phyloP scores from a whole-genome alignment of 176 grass and related monocot genomes.

The Luzula sylvatica region DNA sequence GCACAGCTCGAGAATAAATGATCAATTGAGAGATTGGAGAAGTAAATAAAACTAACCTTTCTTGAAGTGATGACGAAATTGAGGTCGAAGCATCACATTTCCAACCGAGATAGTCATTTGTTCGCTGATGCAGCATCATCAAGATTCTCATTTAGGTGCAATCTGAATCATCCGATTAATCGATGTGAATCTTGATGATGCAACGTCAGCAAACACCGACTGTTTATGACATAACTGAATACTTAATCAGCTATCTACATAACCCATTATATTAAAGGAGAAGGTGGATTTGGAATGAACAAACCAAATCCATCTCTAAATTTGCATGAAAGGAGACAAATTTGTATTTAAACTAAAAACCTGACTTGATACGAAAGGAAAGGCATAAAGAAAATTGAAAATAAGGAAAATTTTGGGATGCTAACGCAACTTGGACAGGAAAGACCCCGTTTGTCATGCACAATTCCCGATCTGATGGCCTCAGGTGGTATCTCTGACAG shows the following conservation, averaged over 20 bases:
- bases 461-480: not conserved
- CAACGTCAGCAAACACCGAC: constrained; percentile 50
- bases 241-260: too few species aligned
- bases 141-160: constrained; percentile 47
- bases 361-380: constrained; percentile 10
- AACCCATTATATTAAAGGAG: too few species aligned
- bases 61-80: not conserved
- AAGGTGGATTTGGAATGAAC: too few species aligned
- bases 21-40: not conserved
- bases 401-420: constrained; percentile 4
- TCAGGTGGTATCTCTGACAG: constrained; percentile 9
- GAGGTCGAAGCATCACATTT: not conserved
- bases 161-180: not conserved
- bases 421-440: constrained; percentile 8
- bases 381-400: constrained; percentile 5
- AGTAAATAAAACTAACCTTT: constrained; percentile 19
- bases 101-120: constrained; percentile 31
- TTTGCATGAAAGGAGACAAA: not conserved
- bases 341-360: not conserved
- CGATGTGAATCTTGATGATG: constrained; percentile 74
- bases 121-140: constrained; percentile 81
- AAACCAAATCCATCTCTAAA: constrained; percentile 2
- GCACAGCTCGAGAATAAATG: not conserved
- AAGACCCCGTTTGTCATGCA: constrained; percentile 16
- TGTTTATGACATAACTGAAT: not conserved